phyloP scores from a whole-genome alignment of 1,284 basidiomycete genomes.

The Lentinus polychrous region DNA sequence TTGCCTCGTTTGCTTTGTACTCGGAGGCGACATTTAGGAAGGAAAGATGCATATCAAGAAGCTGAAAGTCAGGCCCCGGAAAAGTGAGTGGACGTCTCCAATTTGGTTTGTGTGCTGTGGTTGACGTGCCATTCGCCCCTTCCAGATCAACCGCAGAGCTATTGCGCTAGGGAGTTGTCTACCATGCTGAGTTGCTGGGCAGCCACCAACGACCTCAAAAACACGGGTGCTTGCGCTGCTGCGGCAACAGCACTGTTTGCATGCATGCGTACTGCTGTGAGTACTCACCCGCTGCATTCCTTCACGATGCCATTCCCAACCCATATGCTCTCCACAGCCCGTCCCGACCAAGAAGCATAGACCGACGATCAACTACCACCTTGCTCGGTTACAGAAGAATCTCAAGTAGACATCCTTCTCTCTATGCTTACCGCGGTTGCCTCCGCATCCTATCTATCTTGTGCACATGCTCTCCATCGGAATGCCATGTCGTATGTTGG shows the following conservation, averaged over 20 bases:
- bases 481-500: too few species aligned
- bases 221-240: constrained; percentile 55
- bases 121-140: constrained; percentile 5
- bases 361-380: constrained; percentile 81
- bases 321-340: constrained; percentile 36
- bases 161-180: constrained; percentile 73
- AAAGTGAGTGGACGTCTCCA: constrained; percentile 39
- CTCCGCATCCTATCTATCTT: background rate
- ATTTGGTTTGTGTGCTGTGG: constrained; percentile 6
- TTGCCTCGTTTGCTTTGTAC: background rate
- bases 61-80: constrained; percentile 75
- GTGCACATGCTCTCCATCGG: too few species aligned
- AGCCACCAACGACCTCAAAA: constrained; percentile 67
- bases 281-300: constrained; percentile 20
- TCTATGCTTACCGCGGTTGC: background rate
- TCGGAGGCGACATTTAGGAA: background rate
- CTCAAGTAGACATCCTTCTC: constrained; percentile 41
- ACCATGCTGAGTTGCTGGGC: constrained; percentile 92
- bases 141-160: constrained; percentile 44
- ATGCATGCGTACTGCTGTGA: constrained; percentile 84
- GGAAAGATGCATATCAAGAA: constrained; percentile 63
- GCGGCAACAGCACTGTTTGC: constrained; percentile 65
- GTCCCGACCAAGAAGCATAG: constrained; percentile 55
- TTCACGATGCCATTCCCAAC: background rate
- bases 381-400: constrained; percentile 68